Conservation (phyloP, 208 protist genomes). For the Leishmania tropica region DNA sequence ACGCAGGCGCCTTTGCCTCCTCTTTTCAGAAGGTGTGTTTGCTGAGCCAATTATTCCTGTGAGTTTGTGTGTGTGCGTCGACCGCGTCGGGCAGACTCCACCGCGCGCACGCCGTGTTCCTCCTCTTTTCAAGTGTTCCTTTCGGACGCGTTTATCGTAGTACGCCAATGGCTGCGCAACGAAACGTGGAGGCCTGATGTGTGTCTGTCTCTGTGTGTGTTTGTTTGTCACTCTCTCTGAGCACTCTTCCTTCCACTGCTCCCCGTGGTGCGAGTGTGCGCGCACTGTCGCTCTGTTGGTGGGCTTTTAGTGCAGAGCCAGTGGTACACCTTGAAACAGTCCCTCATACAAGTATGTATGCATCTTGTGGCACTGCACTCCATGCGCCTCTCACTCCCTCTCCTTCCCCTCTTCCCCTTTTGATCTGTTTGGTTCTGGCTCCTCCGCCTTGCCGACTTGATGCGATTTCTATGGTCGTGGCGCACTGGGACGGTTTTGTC, state of each 20-base stretch:
- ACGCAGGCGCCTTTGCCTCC: background rate
- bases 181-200: background rate
- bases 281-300: background rate
- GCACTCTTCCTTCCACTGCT: background rate
- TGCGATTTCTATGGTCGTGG: background rate
- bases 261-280: too few relatives aligned
- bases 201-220: too few relatives aligned
- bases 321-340: background rate
- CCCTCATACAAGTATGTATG: background rate
- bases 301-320: background rate
- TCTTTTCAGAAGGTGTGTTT: conserved; percentile 30
- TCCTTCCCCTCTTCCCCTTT: background rate
- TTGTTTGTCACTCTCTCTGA: background rate
- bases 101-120: background rate
- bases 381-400: background rate
- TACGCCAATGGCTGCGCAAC: background rate
- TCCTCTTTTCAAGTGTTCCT: background rate
- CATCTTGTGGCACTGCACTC: background rate
- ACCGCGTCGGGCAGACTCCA: background rate
- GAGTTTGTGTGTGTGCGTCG: background rate
- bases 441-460: background rate
- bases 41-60: conserved; percentile 36
- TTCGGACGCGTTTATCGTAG: background rate
- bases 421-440: too few relatives aligned
- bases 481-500: background rate